Conservation (phyloP, 805 yeast genomes). For the Lipomyces kockii region DNA sequence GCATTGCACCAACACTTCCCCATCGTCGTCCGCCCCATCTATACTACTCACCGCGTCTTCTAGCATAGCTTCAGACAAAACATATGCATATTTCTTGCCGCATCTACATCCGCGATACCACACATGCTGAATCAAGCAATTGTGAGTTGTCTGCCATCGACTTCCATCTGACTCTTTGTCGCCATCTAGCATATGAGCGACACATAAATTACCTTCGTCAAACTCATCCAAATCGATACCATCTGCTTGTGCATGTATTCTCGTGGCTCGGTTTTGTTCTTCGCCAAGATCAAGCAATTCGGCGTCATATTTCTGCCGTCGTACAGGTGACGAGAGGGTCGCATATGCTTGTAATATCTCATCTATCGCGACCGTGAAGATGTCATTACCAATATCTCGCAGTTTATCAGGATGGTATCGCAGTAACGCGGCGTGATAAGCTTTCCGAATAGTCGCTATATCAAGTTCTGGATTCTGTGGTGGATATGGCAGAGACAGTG, state of each 20-base stretch:
- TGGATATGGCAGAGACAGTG: slow-evolving; percentile 5
- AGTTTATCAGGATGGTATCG: slow-evolving; percentile 79
- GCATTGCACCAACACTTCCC: slow-evolving; percentile 78
- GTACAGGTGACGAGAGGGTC: slow-evolving; percentile 52
- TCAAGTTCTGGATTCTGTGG: slow-evolving; percentile 38
- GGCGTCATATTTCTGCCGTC: slow-evolving; percentile 59
- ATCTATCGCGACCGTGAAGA: slow-evolving; percentile 45
- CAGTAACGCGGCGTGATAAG: slow-evolving; percentile 67
- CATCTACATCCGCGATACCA: slow-evolving; percentile 47
- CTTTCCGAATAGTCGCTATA: slow-evolving; percentile 52
- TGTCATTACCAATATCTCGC: slow-evolving; percentile 11
- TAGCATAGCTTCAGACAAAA: slow-evolving; percentile 64
- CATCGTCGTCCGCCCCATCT: slow-evolving; percentile 46
- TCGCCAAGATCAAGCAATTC: slow-evolving; percentile 46
- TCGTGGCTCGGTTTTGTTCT: slow-evolving; percentile 45
- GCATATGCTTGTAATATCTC: slow-evolving; percentile 67
- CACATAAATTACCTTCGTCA: slow-evolving; percentile 46
- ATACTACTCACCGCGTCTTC: slow-evolving; percentile 45
- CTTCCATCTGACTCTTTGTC: slow-evolving; percentile 4
- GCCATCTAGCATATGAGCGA: slow-evolving; percentile 32
- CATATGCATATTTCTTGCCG: slow-evolving; percentile 59
- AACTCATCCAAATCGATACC: slow-evolving; percentile 68
- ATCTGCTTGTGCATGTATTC: slow-evolving; percentile 55
- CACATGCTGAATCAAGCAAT: slow-evolving; percentile 14
- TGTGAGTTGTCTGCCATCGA: neutral